A percentile compares a stretch with the other conserved stretches of the same genome.
Evolutionary conservation across 1,284 basidiomycete genomes (phyloP).

Genomic region (Peniophora sp.): DNA sequence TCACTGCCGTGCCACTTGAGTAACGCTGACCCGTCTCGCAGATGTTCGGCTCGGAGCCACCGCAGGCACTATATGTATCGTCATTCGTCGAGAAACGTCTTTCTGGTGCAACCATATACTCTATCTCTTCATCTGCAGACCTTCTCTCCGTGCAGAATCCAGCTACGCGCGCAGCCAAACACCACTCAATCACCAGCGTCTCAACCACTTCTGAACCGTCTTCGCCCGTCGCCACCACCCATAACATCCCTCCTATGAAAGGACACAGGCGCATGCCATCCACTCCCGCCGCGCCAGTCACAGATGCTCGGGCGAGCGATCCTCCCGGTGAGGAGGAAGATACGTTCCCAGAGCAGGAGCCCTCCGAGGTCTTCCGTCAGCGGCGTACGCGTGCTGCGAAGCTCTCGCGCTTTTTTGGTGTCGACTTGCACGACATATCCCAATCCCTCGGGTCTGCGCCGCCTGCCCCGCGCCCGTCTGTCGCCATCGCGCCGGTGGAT

Average conservation of each 20-base stretch:
- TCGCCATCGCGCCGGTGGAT: background rate
- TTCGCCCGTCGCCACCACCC: slow-evolving; percentile 4
- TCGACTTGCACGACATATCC: slow-evolving; percentile 39
- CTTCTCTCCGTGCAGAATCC: slow-evolving; percentile 2
- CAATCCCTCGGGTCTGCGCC: slow-evolving; percentile 9
- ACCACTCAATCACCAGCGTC: slow-evolving; percentile 7
- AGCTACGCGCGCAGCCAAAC: background rate
- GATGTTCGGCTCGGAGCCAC: slow-evolving; percentile 41
- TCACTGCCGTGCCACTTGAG: background rate
- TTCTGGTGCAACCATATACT: slow-evolving; percentile 21
- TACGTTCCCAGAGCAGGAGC: background rate
- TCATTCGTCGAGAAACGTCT: slow-evolving; percentile 11
- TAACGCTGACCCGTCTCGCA: slow-evolving; percentile 11
- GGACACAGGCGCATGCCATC: background rate
- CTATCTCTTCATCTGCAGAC: slow-evolving; percentile 16
- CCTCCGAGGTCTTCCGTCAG: slow-evolving; percentile 25
- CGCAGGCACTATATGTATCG: slow-evolving; percentile 24
- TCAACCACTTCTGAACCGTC: slow-evolving; percentile 14
- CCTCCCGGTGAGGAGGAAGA: background rate
- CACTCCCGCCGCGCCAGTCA: background rate
- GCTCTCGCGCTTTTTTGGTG: slow-evolving; percentile 52
- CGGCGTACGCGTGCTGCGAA: slow-evolving; percentile 44
- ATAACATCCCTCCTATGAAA: background rate
- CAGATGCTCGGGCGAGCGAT: background rate
- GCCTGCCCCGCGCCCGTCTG: background rate